phyloP scores from a whole-genome alignment of 2,329 filamentous ascomycete genomes.

The Elsinoe fawcettii region DNA sequence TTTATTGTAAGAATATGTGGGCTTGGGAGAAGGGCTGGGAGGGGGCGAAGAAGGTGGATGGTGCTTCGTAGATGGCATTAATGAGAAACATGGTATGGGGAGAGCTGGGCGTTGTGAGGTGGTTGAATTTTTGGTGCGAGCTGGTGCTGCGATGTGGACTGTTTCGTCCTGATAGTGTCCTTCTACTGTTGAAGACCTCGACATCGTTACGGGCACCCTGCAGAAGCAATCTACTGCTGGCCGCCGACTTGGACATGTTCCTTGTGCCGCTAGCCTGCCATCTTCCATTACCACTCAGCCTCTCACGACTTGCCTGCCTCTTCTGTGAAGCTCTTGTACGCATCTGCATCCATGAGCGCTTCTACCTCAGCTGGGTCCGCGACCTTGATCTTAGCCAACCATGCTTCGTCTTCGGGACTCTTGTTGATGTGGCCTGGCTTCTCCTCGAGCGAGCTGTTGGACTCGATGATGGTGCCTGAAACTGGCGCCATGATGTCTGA shows the following conservation, averaged over 20 bases:
- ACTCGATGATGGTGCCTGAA: constrained; percentile 63
- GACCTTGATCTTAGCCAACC: constrained; percentile 85
- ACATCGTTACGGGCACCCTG: no score
- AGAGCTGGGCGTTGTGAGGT: neutral
- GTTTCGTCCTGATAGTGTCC: neutral
- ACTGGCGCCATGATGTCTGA: constrained; percentile 92
- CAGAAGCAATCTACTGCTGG: no score
- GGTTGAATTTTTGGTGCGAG: neutral
- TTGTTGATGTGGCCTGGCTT: constrained; percentile 83
- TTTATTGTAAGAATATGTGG: constrained; percentile 27
- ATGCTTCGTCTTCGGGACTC: constrained; percentile 81
- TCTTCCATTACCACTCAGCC: neutral
- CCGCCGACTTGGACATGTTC: no score
- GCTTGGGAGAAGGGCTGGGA: constrained; percentile 23
- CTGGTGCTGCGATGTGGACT: neutral
- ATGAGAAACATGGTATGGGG: neutral
- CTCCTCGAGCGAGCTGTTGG: constrained; percentile 70
- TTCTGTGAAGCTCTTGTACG: constrained; percentile 69
- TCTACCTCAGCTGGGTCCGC: constrained; percentile 63
- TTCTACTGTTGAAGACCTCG: constrained; percentile 6
- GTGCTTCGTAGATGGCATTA: constrained; percentile 8
- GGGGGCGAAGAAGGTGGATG: constrained; percentile 24
- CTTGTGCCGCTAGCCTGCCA: no score
- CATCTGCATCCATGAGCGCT: constrained; percentile 64
- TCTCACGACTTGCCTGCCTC: constrained; percentile 29